Evolutionary conservation across 129 eudicot genomes (phyloP).

Genomic region (Saposhnikovia divaricata): DNA sequence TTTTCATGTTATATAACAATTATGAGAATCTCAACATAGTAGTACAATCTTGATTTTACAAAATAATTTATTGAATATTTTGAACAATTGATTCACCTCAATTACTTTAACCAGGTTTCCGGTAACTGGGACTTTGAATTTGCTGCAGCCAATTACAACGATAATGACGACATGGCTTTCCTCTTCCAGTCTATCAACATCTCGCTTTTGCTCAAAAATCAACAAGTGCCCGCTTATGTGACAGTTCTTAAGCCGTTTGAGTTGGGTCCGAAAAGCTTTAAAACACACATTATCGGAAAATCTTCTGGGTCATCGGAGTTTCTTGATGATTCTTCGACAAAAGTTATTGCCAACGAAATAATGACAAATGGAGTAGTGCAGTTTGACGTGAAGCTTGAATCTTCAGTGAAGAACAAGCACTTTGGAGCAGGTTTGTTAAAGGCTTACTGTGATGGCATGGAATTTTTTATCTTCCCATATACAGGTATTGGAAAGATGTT

Average conservation of each 20-base stretch:
- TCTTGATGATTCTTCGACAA: neutral
- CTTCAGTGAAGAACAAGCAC: neutral
- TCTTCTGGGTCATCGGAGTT: neutral
- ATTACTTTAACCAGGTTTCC: neutral
- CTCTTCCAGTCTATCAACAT: neutral
- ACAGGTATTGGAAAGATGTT: neutral
- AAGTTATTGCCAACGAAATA: neutral
- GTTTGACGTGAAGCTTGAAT: neutral
- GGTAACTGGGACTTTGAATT: slow-evolving; percentile 3
- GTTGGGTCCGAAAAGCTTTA: neutral
- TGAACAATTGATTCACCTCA: neutral
- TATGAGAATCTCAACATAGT: too few species aligned
- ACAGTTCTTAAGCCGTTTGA: slow-evolving; percentile 3
- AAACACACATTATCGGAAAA: neutral
- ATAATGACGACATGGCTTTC: neutral
- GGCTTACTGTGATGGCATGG: neutral
- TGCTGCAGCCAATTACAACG: neutral
- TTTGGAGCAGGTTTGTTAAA: neutral
- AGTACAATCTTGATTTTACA: neutral
- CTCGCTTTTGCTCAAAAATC: neutral
- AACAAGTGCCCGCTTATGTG: neutral
- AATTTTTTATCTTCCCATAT: neutral
- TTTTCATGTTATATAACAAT: too few species aligned
- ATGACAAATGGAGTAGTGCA: neutral
- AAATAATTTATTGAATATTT: too few species aligned